Conservation (phyloP, 805 yeast genomes). For the Schwanniomyces yamadae region DNA sequence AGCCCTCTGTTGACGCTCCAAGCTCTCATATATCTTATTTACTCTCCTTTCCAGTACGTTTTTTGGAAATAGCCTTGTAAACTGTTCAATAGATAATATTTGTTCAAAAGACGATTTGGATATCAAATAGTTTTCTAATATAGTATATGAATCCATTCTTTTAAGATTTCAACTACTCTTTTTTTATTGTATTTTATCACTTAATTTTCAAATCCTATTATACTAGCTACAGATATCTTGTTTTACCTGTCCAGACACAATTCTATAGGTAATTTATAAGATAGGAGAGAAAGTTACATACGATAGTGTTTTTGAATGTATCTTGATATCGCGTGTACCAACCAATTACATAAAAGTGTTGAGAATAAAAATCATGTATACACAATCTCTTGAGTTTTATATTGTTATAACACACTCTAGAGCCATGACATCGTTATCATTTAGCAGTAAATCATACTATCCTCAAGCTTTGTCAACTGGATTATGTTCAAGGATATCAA, state of each 20-base stretch:
- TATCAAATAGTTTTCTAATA: constrained; percentile 19
- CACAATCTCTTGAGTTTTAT: too few species aligned
- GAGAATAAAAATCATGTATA: too few species aligned
- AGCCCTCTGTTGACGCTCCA: constrained; percentile 10
- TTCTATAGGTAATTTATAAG: too few species aligned
- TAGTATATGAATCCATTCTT: constrained; percentile 21
- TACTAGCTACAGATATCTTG: too few species aligned
- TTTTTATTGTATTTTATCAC: too few species aligned
- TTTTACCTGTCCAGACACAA: too few species aligned
- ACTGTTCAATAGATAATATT: constrained; percentile 17
- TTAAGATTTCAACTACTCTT: not conserved
- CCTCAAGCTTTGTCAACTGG: constrained; percentile 86
- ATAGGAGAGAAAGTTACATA: too few species aligned
- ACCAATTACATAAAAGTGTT: too few species aligned
- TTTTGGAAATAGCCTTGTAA: constrained; percentile 16
- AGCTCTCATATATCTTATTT: constrained; percentile 11
- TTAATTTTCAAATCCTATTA: too few species aligned
- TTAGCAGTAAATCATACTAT: constrained; percentile 24
- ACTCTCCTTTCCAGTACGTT: constrained; percentile 6
- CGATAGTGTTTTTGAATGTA: too few species aligned
- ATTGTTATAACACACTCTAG: too few species aligned
- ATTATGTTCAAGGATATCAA: constrained; percentile 61
- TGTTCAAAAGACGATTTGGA: constrained; percentile 16
- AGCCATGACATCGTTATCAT: constrained; percentile 9
- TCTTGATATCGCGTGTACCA: too few species aligned